phyloP scores from a whole-genome alignment of 2,329 filamentous ascomycete genomes.

The Fonsecaea erecta region DNA sequence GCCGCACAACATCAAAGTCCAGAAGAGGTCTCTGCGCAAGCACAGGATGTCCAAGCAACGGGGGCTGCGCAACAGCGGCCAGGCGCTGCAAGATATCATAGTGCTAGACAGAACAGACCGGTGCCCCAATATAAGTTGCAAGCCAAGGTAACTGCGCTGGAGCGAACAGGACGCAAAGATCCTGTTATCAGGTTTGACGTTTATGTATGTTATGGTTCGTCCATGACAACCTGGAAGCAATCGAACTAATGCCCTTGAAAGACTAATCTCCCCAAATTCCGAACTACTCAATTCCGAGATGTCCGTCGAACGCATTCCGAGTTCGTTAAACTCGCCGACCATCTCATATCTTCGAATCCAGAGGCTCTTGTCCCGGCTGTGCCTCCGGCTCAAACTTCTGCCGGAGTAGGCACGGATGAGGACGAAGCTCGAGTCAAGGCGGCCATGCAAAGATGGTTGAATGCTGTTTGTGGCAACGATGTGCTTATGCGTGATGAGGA shows the following conservation, averaged over 20 bases:
- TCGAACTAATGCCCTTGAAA: slow-evolving; percentile 47
- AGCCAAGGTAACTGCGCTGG: slow-evolving; percentile 90
- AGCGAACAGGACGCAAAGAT: slow-evolving; percentile 93
- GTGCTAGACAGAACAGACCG: slow-evolving; percentile 49
- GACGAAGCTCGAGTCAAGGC: slow-evolving; percentile 89
- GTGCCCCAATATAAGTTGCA: slow-evolving; percentile 82
- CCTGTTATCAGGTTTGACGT: slow-evolving; percentile 94
- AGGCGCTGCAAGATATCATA: slow-evolving; percentile 55
- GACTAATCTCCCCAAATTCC: slow-evolving; percentile 98
- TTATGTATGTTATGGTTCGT: slow-evolving; percentile 67
- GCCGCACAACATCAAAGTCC: slow-evolving; percentile 7
- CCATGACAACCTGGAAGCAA: not conserved
- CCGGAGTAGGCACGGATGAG: slow-evolving; percentile 93
- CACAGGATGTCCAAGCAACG: slow-evolving; percentile 31
- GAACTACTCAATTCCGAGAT: slow-evolving; percentile 97
- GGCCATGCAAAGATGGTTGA: slow-evolving; percentile 91
- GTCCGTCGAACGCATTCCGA: slow-evolving; percentile 94
- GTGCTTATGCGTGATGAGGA: slow-evolving; percentile 94
- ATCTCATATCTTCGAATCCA: slow-evolving; percentile 95
- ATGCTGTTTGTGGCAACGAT: slow-evolving; percentile 88
- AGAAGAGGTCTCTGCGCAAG: slow-evolving; percentile 11
- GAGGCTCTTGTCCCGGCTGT: slow-evolving; percentile 94
- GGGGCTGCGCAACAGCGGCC: slow-evolving; percentile 41
- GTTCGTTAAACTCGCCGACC: slow-evolving; percentile 93
- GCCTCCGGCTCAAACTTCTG: slow-evolving; percentile 90